Base-by-base conservation (phyloP, 2,329 filamentous ascomycete genomes). In the Penicillium sp. region DNA sequence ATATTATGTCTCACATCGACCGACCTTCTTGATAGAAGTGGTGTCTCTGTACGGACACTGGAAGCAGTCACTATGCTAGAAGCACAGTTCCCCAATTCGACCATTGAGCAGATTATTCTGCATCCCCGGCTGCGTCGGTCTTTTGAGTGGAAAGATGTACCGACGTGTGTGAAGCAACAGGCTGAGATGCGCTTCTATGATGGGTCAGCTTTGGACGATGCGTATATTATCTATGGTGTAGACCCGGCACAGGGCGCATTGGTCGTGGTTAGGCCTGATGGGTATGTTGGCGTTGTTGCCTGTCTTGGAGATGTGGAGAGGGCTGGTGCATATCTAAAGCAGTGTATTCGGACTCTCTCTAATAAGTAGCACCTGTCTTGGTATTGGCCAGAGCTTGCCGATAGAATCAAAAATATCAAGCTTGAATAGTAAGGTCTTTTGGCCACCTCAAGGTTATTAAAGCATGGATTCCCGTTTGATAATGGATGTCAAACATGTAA, bases 251-350 rank as follows among this genome's bases (percentile, higher is more conserved):
- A 63, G 22, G 73, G 73, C 9, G 70, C 66, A 11, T 37, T 74
- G 43, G 65, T 67, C n/a, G 68, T 71, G 10, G 56, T 75, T 2
- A 63, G 74, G 33, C 74, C 73, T 0, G 74, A 76, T 63, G 73
- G 73, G 14, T 74, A 73, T 60, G 58, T 74, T 46, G 72, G 72
- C 8, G 16, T 56, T 9, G 25, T 58, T 43, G 25, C 42, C 26
- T 49, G 25, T 41, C 46, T 41, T 25, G 9, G 17, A 41, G 46
- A 49, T 16, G 25, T 49, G 35, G 17, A 40, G 10, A 28, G 17
- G 25, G 17, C 40, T 12, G 26, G 19, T n/a, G 17, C 12, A 10
- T 49, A 49, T 49, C 14, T 31, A 12, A 41, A 25, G 12, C 35
- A 28, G 35, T 49, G 26, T 5, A 49, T 49, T 31, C 14, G n/a